phyloP scores from a whole-genome alignment of 441 rosid species.

The Melastoma candidum region DNA sequence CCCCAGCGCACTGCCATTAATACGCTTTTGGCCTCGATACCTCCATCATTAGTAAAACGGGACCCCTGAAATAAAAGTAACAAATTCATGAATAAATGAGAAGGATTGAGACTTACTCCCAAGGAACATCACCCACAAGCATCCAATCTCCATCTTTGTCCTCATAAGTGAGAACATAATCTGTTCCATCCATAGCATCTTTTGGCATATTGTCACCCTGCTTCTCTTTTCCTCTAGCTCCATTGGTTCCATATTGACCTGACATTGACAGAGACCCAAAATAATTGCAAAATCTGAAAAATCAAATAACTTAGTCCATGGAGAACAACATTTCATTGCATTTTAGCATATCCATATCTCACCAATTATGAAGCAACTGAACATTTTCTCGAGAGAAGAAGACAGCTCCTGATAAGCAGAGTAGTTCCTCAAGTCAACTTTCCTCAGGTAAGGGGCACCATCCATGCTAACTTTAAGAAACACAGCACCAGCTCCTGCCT shows the following conservation, averaged over 20 bases:
- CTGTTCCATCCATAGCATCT: constrained; percentile 57
- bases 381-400: constrained; percentile 63
- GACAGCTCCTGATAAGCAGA: constrained; percentile 44
- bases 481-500: constrained; percentile 32
- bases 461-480: constrained; percentile 70
- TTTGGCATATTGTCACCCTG: constrained; percentile 48
- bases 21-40: too few species aligned
- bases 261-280: constrained; percentile 14
- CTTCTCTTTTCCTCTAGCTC: constrained; percentile 39
- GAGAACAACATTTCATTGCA: not conserved
- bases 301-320: constrained; percentile 1
- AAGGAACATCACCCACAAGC: constrained; percentile 76
- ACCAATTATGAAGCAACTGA: constrained; percentile 61
- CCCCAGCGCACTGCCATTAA: too few species aligned
- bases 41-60: too few species aligned
- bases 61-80: too few species aligned
- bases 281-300: constrained; percentile 7
- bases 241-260: constrained; percentile 61
- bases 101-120: constrained; percentile 43
- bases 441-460: constrained; percentile 65
- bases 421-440: constrained; percentile 51
- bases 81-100: too few species aligned
- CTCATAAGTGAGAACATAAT: constrained; percentile 57
- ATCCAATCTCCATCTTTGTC: constrained; percentile 71
- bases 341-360: constrained; percentile 18